Conservation (phyloP, 768 basidiomycete genomes). For the Suillus subaureus region DNA sequence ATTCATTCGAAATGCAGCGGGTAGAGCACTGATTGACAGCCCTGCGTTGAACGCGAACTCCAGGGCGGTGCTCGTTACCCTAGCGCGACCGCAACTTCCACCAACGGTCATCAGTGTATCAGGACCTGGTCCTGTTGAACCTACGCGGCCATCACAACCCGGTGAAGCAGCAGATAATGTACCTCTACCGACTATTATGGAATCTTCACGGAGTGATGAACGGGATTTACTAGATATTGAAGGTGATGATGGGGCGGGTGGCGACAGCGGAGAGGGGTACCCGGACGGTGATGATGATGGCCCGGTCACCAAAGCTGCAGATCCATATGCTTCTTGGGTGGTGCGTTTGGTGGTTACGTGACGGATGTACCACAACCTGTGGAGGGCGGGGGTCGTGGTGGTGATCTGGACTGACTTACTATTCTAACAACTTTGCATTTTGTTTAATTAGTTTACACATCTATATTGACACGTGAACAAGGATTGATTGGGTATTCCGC, state of each 20-base stretch:
- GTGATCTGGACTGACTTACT: constrained; percentile 70
- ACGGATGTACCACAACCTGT: constrained; percentile 76
- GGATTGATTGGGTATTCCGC: constrained; percentile 3
- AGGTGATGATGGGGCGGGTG: constrained; percentile 21
- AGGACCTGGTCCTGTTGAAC: constrained; percentile 52
- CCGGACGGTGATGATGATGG: constrained; percentile 42
- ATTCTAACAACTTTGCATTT: constrained; percentile 41
- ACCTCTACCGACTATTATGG: constrained; percentile 35
- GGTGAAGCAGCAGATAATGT: constrained; percentile 29
- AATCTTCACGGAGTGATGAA: constrained; percentile 16
- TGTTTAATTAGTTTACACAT: constrained; percentile 3
- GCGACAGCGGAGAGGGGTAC: constrained; percentile 36
- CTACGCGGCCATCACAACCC: constrained; percentile 28
- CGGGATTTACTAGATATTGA: constrained; percentile 24
- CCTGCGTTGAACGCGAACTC: constrained; percentile 88
- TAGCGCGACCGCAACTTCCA: constrained; percentile 55
- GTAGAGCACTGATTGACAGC: constrained; percentile 82
- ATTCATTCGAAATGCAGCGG: constrained; percentile 88
- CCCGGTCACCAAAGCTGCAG: constrained; percentile 35
- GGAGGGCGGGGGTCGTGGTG: constrained; percentile 40
- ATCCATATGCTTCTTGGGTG: constrained; percentile 84
- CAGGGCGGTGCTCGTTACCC: constrained; percentile 65
- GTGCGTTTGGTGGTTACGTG: constrained; percentile 73
- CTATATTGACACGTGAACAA: constrained; percentile 7
- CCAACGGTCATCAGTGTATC: constrained; percentile 47